Evolutionary conservation across 768 basidiomycete genomes (phyloP).

Genomic region (Auriscalpium vulgare): DNA sequence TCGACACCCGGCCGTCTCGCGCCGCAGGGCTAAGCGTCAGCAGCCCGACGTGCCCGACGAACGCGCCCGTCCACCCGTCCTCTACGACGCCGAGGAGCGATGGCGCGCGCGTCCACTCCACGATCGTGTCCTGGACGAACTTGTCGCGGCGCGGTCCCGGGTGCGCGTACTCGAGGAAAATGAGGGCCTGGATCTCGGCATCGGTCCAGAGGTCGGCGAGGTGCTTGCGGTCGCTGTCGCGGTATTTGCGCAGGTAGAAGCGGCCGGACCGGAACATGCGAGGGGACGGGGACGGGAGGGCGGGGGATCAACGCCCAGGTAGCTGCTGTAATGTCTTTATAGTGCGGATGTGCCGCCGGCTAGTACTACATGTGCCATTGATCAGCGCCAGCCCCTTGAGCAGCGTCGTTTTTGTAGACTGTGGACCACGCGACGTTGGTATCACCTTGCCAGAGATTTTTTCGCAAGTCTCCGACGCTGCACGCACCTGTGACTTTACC

Average conservation of each 20-base stretch:
- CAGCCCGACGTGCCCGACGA: conserved; percentile 8
- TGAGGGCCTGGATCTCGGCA: conserved; percentile 7
- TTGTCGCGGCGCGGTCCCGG: background rate
- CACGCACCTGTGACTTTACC: too few species aligned
- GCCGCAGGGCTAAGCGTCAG: background rate
- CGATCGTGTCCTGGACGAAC: conserved; percentile 3
- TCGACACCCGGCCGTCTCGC: conserved; percentile 1
- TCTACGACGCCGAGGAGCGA: conserved; percentile 7
- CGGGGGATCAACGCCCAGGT: background rate
- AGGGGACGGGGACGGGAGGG: background rate
- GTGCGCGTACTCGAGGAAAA: conserved; percentile 3
- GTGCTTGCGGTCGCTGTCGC: conserved; percentile 1
- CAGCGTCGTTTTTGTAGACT: too few species aligned
- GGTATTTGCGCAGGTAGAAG: background rate
- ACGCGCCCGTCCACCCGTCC: conserved; percentile 5
- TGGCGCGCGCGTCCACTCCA: background rate
- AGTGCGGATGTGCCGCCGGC: background rate
- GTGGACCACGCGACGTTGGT: too few species aligned
- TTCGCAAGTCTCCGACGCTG: too few species aligned
- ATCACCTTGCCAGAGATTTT: too few species aligned
- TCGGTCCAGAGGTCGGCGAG: conserved; percentile 5
- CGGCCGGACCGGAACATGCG: background rate
- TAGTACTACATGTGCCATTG: background rate
- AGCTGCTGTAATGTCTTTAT: background rate
- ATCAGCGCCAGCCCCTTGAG: too few species aligned